Conservation (phyloP, 371 early-diverging fungal genomes). For the Actinomortierella ambigua region DNA sequence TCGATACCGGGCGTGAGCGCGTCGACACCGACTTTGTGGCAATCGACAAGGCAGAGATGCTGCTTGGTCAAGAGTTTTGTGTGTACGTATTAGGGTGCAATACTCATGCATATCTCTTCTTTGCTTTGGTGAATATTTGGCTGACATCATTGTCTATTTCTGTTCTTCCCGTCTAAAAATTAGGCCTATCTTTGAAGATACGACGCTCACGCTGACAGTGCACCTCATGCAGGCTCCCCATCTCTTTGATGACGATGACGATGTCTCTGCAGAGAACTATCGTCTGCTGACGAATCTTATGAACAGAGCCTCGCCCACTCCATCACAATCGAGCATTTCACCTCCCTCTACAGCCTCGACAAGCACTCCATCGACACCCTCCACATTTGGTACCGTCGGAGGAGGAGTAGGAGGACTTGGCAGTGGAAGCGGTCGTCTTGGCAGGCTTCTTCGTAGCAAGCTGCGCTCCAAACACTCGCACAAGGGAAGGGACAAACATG, state of each 20-base stretch:
- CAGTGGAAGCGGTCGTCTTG: no score
- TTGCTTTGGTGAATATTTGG: not conserved
- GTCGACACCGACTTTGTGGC: constrained; percentile 36
- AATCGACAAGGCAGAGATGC: constrained; percentile 9
- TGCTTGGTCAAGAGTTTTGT: constrained; percentile 39
- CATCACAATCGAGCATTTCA: no score
- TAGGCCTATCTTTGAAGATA: constrained; percentile 17
- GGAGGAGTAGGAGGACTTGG: no score
- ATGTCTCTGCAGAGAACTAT: no score
- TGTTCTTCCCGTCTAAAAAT: not conserved
- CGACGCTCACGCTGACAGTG: constrained; percentile 19
- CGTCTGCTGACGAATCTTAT: no score
- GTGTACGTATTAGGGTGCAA: constrained; percentile 9
- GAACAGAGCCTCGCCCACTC: no score
- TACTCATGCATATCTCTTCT: not conserved
- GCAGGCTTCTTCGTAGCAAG: no score
- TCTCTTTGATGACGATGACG: constrained; percentile 1
- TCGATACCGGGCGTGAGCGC: constrained; percentile 32
- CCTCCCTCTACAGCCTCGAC: no score
- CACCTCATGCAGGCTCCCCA: constrained; percentile 42
- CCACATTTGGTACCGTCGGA: no score
- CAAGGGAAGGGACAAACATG: no score
- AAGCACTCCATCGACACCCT: no score
- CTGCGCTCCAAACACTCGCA: no score
- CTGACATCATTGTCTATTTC: not conserved